Evolutionary conservation across 1,139 yeast species (phyloP), one percentile per base, ranked within the genome.

Genomic region (Kluyveromyces sp.): DNA sequence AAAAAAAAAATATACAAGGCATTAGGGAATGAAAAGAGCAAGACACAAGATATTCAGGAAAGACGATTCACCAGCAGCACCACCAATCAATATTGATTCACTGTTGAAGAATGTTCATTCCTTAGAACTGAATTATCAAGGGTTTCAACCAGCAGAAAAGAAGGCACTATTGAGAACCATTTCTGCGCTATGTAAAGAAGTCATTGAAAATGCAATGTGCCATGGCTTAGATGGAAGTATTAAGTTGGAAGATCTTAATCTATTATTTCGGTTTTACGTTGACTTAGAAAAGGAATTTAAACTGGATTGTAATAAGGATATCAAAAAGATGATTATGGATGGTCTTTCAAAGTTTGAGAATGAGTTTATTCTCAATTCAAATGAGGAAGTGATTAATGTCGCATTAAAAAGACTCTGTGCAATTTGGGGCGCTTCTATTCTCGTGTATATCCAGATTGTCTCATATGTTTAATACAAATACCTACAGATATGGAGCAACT

Each of bases 391-490:
- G 1, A 57, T 63, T 47, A 60, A 63, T 40, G 60, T 64, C n/a
- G 62, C 66, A 3, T 51, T 65, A 34, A 61, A 61, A 42, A 61
- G 71, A 45, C 61, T 73, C 4, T 65, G 72, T 5, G 56, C 68
- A 0, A 62, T 73, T 7, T 83, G 90, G 90, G 70, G 31, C 66
- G 68, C 35, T 82, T 81, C 58, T 77, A 75, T 50, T 66, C 71
- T 8, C 71, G 74, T 37, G 71, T 79, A 1, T 68, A 77, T 45
- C 80, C 79, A 45, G 79, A 80, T 55, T 34, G 37, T 28, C 15
- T 41, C 65, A 81, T 36, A 75, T 78, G 47, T 83, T 83, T 1
- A 73, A 79, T 0, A 73, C 82, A 47, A 56, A 79, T 36, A 88
- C 89, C 35, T 3, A 10, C 32, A 4, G 35, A 33, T 25, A 21